Evolutionary conservation across 176 grass and related monocot genomes (phyloP).

Genomic region (Oryza rufipogon): DNA sequence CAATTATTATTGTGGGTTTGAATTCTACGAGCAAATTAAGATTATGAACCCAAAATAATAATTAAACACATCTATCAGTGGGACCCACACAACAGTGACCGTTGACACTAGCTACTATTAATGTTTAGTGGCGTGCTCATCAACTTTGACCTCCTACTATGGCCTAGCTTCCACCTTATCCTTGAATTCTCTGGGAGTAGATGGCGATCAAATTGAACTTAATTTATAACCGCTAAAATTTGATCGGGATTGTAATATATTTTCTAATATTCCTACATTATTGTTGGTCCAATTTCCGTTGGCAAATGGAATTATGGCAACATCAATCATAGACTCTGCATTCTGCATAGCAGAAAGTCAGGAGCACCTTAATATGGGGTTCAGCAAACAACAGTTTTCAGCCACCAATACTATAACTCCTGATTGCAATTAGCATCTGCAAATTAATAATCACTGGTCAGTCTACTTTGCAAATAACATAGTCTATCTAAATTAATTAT

Average conservation of each 20-base stretch:
- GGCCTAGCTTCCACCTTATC: background rate
- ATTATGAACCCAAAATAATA: background rate
- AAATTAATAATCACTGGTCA: background rate
- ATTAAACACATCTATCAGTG: background rate
- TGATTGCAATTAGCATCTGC: background rate
- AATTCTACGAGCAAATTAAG: background rate
- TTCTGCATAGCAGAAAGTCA: background rate
- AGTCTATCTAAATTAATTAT: background rate
- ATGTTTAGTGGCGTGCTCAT: background rate
- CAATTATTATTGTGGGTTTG: background rate
- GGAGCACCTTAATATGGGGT: background rate
- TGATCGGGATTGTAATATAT: background rate
- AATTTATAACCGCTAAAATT: background rate
- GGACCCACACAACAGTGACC: slow-evolving; percentile 12
- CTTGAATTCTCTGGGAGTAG: background rate
- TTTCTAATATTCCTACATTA: background rate
- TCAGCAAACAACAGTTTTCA: background rate
- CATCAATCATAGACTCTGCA: background rate
- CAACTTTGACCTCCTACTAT: background rate
- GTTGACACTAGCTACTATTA: background rate
- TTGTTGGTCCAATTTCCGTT: background rate
- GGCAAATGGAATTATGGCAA: background rate
- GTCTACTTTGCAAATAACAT: background rate
- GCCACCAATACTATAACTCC: background rate
- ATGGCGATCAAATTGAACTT: background rate